phyloP scores from a whole-genome alignment of 2,329 filamentous ascomycete species.

The Achaetomium macrosporum region DNA sequence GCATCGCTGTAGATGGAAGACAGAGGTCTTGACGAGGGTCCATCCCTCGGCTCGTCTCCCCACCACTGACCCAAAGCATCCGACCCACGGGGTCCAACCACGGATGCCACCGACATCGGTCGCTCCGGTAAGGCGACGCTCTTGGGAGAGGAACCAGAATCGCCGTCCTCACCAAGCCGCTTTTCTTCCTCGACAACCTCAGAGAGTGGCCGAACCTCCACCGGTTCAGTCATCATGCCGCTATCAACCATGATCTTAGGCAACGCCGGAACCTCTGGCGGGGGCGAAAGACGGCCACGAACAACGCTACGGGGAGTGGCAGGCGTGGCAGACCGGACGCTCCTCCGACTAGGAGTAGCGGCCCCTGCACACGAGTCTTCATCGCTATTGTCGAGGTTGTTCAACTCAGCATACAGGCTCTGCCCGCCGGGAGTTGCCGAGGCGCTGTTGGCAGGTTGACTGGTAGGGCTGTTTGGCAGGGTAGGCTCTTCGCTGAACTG shows the following conservation, averaged over 20 bases:
- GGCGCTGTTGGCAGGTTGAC: conserved; percentile 45
- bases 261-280: conserved; percentile 44
- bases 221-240: conserved; percentile 55
- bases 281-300: conserved; percentile 39
- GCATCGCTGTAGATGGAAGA: conserved; percentile 48
- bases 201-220: conserved; percentile 32
- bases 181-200: conserved; percentile 13
- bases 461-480: conserved; percentile 54
- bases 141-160: conserved; percentile 17
- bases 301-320: conserved; percentile 45
- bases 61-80: conserved; percentile 25
- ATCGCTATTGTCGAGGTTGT: conserved; percentile 69
- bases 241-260: conserved; percentile 55
- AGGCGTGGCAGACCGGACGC: conserved; percentile 43
- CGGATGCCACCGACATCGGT: conserved; percentile 39
- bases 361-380: conserved; percentile 56
- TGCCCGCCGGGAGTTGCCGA: conserved; percentile 49
- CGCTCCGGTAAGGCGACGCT: conserved; percentile 30
- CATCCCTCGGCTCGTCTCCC: conserved; percentile 22
- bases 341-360: conserved; percentile 49
- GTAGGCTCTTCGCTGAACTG: conserved; percentile 54
- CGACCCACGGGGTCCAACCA: conserved; percentile 29
- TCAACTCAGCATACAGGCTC: conserved; percentile 87
- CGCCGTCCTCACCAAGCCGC: conserved; percentile 4
- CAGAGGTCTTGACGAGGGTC: conserved; percentile 35